A percentile compares a stretch with the other conserved stretches of the same genome.
These are phyloP conservation scores for Metarhizium humberi DNA, from an alignment of 2,329 filamentous ascomycete species.

Conservation along the genomic window DNA sequence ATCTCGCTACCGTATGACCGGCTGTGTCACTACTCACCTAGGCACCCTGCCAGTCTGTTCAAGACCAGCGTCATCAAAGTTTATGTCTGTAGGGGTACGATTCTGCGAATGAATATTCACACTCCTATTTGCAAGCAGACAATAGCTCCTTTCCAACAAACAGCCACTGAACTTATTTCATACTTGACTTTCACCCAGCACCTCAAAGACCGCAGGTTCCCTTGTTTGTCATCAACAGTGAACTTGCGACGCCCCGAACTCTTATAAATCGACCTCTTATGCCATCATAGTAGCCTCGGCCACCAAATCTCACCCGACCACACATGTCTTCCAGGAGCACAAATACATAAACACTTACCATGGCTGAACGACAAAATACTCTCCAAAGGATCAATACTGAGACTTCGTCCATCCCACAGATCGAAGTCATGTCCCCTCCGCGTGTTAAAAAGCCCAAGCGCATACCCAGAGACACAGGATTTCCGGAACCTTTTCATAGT, in stretches of 20 bases:
- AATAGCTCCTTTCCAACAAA: not conserved
- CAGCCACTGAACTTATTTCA: not conserved
- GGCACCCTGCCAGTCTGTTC: not conserved
- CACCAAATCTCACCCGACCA: not conserved
- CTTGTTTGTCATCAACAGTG: not conserved
- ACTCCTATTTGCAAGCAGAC: not conserved
- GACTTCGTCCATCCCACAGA: conserved; percentile 11
- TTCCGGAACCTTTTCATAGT: conserved; percentile 40
- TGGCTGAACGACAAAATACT: conserved; percentile 2
- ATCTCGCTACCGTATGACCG: not conserved
- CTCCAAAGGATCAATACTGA: conserved; percentile 2
- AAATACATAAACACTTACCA: not conserved
- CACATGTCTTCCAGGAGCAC: not conserved
- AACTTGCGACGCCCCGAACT: not conserved
- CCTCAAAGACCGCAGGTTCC: not conserved
- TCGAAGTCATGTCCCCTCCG: conserved; percentile 17
- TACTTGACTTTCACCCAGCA: not conserved
- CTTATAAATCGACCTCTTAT: not conserved
- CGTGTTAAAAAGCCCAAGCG: conserved; percentile 14
- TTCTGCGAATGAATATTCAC: conserved; percentile 2
- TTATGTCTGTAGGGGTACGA: not conserved
- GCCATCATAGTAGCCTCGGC: not conserved
- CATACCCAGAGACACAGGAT: conserved; percentile 35
- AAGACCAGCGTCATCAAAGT: conserved; percentile 3
- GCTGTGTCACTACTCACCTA: not conserved